phyloP scores from a whole-genome alignment of 2,329 filamentous ascomycete genomes.

The Rhynchosporium agropyri region DNA sequence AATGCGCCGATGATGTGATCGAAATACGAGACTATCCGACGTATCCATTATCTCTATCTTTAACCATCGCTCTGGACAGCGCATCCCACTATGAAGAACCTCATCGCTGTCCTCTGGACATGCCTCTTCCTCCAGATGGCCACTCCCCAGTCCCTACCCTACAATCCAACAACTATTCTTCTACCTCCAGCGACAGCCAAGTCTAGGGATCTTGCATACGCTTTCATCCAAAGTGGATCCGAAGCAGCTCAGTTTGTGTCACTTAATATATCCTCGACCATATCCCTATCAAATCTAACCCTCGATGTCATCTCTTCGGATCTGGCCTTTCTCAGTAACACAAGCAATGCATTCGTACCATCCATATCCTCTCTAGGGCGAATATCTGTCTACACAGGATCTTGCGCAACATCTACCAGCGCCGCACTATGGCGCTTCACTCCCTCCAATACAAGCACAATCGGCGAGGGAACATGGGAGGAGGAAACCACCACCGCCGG shows the following conservation, averaged over 20 bases:
- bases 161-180: constrained; percentile 76
- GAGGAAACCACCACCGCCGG: constrained; percentile 46
- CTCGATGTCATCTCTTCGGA: constrained; percentile 55
- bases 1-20: constrained; percentile 28
- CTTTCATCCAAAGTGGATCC: constrained; percentile 56
- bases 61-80: constrained; percentile 20
- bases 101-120: constrained; percentile 32
- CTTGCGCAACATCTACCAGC: constrained; percentile 60
- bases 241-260: constrained; percentile 55
- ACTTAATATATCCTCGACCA: constrained; percentile 63
- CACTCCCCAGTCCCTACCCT: constrained; percentile 61
- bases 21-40: constrained; percentile 23
- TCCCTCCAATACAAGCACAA: constrained; percentile 47
- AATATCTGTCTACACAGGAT: constrained; percentile 73
- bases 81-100: constrained; percentile 35
- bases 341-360: constrained; percentile 65
- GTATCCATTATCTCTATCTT: constrained; percentile 26
- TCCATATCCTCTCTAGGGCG: constrained; percentile 66
- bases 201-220: constrained; percentile 62
- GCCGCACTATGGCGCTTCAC: constrained; percentile 71
- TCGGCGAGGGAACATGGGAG: constrained; percentile 58
- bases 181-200: constrained; percentile 53
- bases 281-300: constrained; percentile 52
- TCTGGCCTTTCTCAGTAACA: constrained; percentile 64
- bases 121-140: constrained; percentile 21